Evolutionary conservation across 1,284 basidiomycete genomes (phyloP), one percentile per base, ranked within the genome.

Genomic region (Mycosarcoma maydis): DNA sequence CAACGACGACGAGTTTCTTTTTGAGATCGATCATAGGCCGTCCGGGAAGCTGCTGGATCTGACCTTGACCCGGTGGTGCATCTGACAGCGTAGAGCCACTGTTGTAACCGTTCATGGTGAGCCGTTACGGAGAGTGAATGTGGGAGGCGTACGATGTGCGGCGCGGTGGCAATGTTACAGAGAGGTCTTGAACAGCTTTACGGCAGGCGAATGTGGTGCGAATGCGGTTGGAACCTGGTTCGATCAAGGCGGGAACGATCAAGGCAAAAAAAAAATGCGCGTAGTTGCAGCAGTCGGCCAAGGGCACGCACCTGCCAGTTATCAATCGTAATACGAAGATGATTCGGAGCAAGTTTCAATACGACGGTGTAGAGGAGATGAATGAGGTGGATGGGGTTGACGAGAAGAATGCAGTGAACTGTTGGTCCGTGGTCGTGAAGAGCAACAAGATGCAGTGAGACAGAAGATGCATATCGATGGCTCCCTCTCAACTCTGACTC

Each of bases 1-100:
- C 26, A 86, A 94, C 53, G 94, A 98, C 84, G 83, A 80, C 77
- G 37, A 80, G 76, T 50, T 79, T 80, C 58, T 79, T 79, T 40
- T 74, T 76, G 42, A 73, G 59, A 29, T 72, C 73, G 51, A 78
- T 75, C 19, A 68, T 58, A 11, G 73, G 71, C 11, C 73, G 54
- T 16, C 72, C 75, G 30, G 73, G 66, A 6, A 51, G 44, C 16
- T 65, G 65, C 26, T 57, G 53, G 42, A 68, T 57, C 5, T 57
- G 54, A 7, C 68, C 68, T 47, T 71, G 68, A 8, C 68, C 68
- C 7, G 68, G 68, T 17, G 68, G 68, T 26, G 57, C 57, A 29
- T 71, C 62, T 7, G 68, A 71, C 17, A 71, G 53, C n/a, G 57
- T 61, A 2, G 68, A 71, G 37, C 53, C 68, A 47, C 57, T 71